These are phyloP conservation scores for Citrus maxima DNA, from an alignment of 345 rosid species.

Conservation along the genomic window DNA sequence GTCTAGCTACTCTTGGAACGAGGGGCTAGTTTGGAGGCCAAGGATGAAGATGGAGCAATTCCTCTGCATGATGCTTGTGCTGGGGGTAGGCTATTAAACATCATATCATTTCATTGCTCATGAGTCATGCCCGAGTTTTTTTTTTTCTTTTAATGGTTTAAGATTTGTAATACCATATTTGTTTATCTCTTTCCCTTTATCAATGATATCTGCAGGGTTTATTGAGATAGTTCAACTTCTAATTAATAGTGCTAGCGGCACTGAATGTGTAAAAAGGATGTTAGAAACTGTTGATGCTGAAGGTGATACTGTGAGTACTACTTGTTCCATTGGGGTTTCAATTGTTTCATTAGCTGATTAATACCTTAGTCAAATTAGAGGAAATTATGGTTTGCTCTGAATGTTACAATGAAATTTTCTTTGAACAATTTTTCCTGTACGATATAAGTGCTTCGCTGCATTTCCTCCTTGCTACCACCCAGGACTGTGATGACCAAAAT, in stretches of 20 bases:
- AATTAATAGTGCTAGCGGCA: conserved; percentile 43
- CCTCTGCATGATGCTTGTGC: conserved; percentile 97
- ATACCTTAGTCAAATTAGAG: background rate
- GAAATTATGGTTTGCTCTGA: background rate
- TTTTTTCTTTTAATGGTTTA: background rate
- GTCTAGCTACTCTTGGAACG: conserved; percentile 75
- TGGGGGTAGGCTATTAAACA: conserved; percentile 46
- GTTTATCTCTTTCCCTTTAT: background rate
- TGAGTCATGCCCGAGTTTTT: background rate
- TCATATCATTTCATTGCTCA: background rate
- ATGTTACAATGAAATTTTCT: background rate
- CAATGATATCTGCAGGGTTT: conserved; percentile 45
- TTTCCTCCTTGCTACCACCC: background rate
- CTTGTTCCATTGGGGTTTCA: background rate
- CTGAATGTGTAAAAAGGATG: conserved; percentile 62
- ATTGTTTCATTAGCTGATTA: background rate
- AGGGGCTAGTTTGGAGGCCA: conserved; percentile 80
- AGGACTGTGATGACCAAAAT: background rate
- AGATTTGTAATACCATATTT: background rate
- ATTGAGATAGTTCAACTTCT: conserved; percentile 62
- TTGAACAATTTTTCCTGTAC: background rate
- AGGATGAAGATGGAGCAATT: conserved; percentile 91
- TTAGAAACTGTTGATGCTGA: conserved; percentile 65
- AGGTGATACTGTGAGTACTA: conserved; percentile 76
- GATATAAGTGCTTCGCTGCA: too few species aligned